Percentiles rank a stretch among this genome's conserved stretches.
Evolutionary conservation across 2,329 filamentous ascomycete genomes (phyloP).

Genomic region (Raffaelea deltoideospora): DNA sequence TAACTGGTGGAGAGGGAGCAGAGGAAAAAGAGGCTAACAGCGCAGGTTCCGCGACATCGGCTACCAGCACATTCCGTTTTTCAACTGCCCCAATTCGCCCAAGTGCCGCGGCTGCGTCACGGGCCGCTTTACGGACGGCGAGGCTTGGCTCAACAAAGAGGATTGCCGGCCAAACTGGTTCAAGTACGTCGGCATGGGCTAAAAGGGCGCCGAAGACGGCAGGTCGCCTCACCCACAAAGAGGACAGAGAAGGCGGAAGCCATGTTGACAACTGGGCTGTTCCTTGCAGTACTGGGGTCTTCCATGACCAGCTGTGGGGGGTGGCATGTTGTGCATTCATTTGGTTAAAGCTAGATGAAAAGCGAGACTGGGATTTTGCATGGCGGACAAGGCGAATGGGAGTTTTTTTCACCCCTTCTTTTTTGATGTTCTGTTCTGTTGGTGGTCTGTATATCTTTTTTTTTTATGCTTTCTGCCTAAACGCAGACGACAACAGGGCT

Average conservation of each 20-base stretch:
- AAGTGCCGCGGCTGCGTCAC: conserved; percentile 68
- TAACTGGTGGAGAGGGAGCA: not conserved
- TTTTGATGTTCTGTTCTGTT: not conserved
- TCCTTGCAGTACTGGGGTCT: no score
- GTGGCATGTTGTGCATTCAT: not conserved
- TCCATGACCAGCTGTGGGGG: no score
- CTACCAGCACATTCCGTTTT: conserved; percentile 96
- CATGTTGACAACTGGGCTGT: no score
- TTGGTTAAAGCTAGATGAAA: no score
- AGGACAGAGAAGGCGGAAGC: no score
- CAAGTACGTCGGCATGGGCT: conserved; percentile 78
- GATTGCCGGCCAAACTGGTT: conserved; percentile 97
- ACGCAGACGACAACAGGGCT: no score
- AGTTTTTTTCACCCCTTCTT: not conserved
- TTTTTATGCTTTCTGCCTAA: not conserved
- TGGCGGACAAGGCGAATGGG: conserved; percentile 5
- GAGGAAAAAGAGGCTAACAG: no score
- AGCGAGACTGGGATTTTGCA: no score
- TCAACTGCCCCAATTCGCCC: conserved; percentile 93
- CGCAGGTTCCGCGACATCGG: conserved; percentile 95
- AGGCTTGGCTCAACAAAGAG: conserved; percentile 70
- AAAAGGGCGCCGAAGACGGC: no score
- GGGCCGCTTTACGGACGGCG: conserved; percentile 79
- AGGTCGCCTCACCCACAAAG: no score
- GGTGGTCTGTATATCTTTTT: not conserved